A percentile compares a stretch with the other conserved stretches of the same genome.
These are phyloP conservation scores for Trichoderma lentiforme DNA, from an alignment of 2,329 filamentous ascomycete genomes.

Conservation along the genomic window DNA sequence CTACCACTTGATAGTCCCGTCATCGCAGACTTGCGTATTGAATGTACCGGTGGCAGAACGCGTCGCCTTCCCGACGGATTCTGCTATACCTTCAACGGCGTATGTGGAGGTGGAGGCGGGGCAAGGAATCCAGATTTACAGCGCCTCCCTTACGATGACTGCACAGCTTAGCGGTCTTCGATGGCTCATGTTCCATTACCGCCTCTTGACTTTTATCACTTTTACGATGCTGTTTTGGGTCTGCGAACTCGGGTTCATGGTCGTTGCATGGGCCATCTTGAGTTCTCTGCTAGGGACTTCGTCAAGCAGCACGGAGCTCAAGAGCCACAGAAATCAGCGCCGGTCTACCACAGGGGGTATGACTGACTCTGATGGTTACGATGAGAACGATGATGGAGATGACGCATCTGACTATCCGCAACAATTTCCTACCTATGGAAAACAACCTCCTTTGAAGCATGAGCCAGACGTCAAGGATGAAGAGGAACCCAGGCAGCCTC, in stretches of 20 bases:
- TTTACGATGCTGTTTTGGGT: slow-evolving; percentile 74
- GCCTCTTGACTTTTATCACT: slow-evolving; percentile 63
- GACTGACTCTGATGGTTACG: slow-evolving; percentile 21
- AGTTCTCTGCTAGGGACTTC: slow-evolving; percentile 32
- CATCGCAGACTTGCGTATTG: slow-evolving; percentile 61
- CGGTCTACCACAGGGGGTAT: not conserved
- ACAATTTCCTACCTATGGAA: slow-evolving; percentile 43
- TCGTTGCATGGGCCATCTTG: slow-evolving; percentile 61
- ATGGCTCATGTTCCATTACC: slow-evolving; percentile 85
- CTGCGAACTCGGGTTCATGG: slow-evolving; percentile 66
- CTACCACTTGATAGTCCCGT: slow-evolving; percentile 65
- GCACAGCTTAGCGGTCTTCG: slow-evolving; percentile 74
- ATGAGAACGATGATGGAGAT: slow-evolving; percentile 28
- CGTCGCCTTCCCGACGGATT: slow-evolving; percentile 55
- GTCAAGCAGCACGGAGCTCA: slow-evolving; percentile 14
- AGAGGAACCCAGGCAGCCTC: slow-evolving; percentile 22
- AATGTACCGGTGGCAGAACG: slow-evolving; percentile 70
- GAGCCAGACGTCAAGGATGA: slow-evolving; percentile 39
- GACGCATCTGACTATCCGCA: slow-evolving; percentile 42
- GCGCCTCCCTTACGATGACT: slow-evolving; percentile 62
- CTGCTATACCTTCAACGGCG: slow-evolving; percentile 44
- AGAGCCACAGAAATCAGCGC: slow-evolving; percentile 17
- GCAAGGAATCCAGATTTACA: slow-evolving; percentile 73
- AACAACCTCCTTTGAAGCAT: slow-evolving; percentile 41
- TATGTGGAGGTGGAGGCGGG: slow-evolving; percentile 66